Percentiles rank a stretch among this genome's conserved stretches.
Evolutionary conservation across 2,329 filamentous ascomycete genomes (phyloP).

Genomic region (Alternaria sp.): DNA sequence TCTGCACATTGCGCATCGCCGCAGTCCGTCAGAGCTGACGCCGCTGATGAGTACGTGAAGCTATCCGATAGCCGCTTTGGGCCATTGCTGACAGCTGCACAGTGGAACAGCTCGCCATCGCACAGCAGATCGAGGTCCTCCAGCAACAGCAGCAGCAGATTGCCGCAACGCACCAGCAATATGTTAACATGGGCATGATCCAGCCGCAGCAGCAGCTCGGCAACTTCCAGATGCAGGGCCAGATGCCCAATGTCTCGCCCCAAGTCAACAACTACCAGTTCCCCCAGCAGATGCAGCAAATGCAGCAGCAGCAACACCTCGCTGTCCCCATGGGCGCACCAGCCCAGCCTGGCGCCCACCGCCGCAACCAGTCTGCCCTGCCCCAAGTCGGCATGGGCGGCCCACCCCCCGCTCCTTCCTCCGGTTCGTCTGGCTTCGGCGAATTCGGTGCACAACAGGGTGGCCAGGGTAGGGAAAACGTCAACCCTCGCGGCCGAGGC

Average conservation of each 20-base stretch:
- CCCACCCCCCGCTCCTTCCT: conserved; percentile 89
- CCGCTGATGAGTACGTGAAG: conserved; percentile 92
- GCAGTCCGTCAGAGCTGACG: conserved; percentile 95
- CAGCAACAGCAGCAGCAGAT: conserved; percentile 99
- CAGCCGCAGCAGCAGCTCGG: conserved; percentile 81
- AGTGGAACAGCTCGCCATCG: conserved; percentile 98
- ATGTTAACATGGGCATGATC: conserved; percentile 96
- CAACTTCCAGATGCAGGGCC: conserved; percentile 64
- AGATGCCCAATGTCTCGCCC: conserved; percentile 78
- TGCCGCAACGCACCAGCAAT: conserved; percentile 94
- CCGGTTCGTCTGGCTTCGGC: conserved; percentile 82
- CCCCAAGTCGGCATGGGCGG: conserved; percentile 85
- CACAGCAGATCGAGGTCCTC: conserved; percentile 96
- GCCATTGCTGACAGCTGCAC: conserved; percentile 32
- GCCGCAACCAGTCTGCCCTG: conserved; percentile 96
- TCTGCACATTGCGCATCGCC: conserved; percentile 95
- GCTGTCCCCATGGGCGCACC: conserved; percentile 77
- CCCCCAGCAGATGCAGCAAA: conserved; percentile 66
- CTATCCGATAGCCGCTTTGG: conserved; percentile 4
- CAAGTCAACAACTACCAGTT: conserved; percentile 87
- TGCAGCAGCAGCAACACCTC: conserved; percentile 62
- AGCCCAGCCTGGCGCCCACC: conserved; percentile 82
- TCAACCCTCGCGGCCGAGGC: conserved; percentile 73
- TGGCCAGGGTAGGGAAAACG: conserved; percentile 69
- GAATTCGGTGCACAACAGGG: conserved; percentile 72